These are phyloP conservation scores for Peronospora farinosa DNA, from an alignment of 352 stramenopile genomes.

Conservation along the genomic window DNA sequence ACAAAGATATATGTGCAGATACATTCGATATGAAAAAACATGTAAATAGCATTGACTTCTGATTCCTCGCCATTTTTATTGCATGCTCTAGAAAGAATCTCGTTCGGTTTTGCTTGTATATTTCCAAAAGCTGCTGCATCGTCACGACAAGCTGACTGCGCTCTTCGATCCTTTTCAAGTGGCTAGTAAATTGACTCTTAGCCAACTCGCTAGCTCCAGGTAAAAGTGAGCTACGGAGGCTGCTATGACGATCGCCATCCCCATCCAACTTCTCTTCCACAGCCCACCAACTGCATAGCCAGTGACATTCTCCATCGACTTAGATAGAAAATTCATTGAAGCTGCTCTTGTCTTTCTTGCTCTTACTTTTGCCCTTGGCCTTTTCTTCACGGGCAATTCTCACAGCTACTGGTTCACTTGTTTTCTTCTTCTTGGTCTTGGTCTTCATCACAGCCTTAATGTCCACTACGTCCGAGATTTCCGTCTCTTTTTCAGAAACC, in stretches of 20 bases:
- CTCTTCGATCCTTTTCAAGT: slow-evolving; percentile 7
- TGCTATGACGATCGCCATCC: slow-evolving; percentile 17
- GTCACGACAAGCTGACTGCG: slow-evolving; percentile 19
- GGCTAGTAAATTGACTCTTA: not conserved
- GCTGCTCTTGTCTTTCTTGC: slow-evolving; percentile 71
- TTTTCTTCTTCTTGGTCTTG: slow-evolving; percentile 75
- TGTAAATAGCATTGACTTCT: slow-evolving; percentile 24
- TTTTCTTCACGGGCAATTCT: slow-evolving; percentile 66
- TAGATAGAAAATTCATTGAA: slow-evolving; percentile 85
- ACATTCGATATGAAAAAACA: slow-evolving; percentile 24
- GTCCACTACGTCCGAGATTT: slow-evolving; percentile 41
- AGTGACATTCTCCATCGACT: slow-evolving; percentile 6
- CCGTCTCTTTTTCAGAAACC: slow-evolving; percentile 13
- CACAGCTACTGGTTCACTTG: slow-evolving; percentile 47
- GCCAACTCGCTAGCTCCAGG: not conserved
- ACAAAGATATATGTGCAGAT: not conserved
- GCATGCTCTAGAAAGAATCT: not conserved
- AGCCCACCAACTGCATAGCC: too few relatives aligned
- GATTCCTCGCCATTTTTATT: not conserved
- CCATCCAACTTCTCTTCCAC: not conserved
- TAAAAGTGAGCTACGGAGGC: slow-evolving; percentile 11
- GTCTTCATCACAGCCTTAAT: slow-evolving; percentile 71
- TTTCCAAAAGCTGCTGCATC: slow-evolving; percentile 18
- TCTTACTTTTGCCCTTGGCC: slow-evolving; percentile 59
- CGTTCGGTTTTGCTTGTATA: slow-evolving; percentile 17